Conservation (phyloP, 1,139 yeast genomes). For the Blastobotrys ciferrii region DNA sequence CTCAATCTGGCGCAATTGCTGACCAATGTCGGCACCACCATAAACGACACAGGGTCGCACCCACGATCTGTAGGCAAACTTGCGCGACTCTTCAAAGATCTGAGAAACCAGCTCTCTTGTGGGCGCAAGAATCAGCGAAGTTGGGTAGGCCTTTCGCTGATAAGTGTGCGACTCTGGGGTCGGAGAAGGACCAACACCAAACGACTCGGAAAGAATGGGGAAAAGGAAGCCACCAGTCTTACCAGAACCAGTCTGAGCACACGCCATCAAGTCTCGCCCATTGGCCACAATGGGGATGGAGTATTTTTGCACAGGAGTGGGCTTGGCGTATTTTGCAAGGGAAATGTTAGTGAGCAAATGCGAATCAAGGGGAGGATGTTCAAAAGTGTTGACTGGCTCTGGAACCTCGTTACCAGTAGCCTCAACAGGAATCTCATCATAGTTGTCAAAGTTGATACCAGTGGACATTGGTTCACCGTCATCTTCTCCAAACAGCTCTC, state of each 20-base stretch:
- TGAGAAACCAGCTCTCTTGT: conserved; percentile 98
- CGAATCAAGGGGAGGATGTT: conserved; percentile 87
- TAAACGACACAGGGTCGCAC: conserved; percentile 94
- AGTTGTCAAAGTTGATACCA: conserved; percentile 97
- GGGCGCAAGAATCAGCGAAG: conserved; percentile 94
- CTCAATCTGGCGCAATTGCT: conserved; percentile 84
- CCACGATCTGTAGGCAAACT: conserved; percentile 98
- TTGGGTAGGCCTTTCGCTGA: conserved; percentile 79
- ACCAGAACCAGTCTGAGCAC: conserved; percentile 99
- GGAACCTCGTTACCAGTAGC: conserved; percentile 96
- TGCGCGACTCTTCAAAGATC: conserved; percentile 92
- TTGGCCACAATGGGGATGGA: conserved; percentile 95
- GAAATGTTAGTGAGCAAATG: conserved; percentile 83
- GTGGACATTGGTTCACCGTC: conserved; percentile 77
- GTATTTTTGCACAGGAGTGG: conserved; percentile 98
- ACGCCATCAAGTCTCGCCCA: conserved; percentile 98
- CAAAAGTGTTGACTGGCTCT: conserved; percentile 84
- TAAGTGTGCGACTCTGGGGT: conserved; percentile 36
- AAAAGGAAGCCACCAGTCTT: conserved; percentile 99
- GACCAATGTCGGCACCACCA: conserved; percentile 95
- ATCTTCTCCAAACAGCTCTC: conserved; percentile 80
- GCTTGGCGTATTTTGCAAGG: conserved; percentile 86
- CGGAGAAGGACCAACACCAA: conserved; percentile 81
- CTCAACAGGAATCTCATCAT: conserved; percentile 97
- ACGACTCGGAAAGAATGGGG: conserved; percentile 94